These are phyloP conservation scores for Xylaria acuta DNA, from an alignment of 495 filamentous ascomycete species.

Conservation along the genomic window DNA sequence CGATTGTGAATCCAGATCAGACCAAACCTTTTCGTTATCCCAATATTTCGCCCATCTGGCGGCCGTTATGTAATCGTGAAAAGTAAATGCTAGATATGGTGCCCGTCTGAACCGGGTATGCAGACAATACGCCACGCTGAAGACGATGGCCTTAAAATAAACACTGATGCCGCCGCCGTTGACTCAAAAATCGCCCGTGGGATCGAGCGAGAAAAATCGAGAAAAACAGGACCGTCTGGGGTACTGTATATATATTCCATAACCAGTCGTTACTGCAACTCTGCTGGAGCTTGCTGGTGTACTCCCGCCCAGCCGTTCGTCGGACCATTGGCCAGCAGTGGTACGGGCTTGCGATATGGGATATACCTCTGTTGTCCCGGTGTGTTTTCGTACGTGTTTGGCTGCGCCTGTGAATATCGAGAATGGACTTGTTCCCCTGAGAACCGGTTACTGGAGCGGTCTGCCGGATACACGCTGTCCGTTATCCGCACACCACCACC, in stretches of 20 bases:
- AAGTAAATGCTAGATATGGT: neutral
- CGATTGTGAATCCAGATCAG: neutral
- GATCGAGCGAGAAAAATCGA: neutral
- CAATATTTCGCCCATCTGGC: neutral
- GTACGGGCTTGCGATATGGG: constrained; percentile 14
- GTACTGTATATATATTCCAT: neutral
- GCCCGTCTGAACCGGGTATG: constrained; percentile 4
- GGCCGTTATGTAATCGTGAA: neutral
- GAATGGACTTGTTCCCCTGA: neutral
- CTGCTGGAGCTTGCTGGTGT: constrained; percentile 6
- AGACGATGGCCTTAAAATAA: neutral
- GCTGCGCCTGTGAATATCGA: neutral
- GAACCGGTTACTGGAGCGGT: neutral
- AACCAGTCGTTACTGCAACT: constrained; percentile 16
- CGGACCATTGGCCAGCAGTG: neutral
- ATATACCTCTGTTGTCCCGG: neutral
- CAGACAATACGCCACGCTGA: constrained; percentile 22
- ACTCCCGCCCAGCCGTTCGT: neutral
- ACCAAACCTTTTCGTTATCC: neutral
- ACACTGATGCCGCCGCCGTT: neutral
- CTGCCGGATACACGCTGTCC: neutral
- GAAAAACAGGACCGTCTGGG: neutral
- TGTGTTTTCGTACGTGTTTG: neutral
- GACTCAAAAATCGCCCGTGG: neutral
- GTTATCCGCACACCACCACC: neutral